Evolutionary conservation across 2,329 filamentous ascomycete genomes (phyloP), one percentile per base, ranked within the genome.

Genomic region (Xylariaceae sp.): DNA sequence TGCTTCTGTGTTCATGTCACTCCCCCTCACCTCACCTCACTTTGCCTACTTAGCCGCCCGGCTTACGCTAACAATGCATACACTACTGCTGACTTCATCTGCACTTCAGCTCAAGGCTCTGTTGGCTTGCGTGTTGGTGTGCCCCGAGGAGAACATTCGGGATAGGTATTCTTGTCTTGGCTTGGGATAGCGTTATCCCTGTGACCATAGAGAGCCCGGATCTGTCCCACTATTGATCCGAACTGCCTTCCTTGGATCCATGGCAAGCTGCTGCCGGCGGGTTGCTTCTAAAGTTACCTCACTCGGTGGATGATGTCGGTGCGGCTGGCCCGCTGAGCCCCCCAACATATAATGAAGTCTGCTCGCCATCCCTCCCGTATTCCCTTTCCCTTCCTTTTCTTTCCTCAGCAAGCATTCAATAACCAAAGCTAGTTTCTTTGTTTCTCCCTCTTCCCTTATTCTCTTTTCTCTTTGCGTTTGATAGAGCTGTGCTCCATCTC

Each of bases 391-490:
- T 34, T 34, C 65, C 74, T 73, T 70, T 73, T 71, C 72, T 74
- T 66, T 84, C 83, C 77, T 78, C 79, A 86, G 84, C 85, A 87
- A 87, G 84, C 76, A 75, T 68, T 76, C 72, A 78, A 78, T 74
- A 67, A 65, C 71, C 68, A 77, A 76, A 78, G 75, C 75, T 74
- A 71, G 74, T 76, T 72, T 72, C 75, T 76, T 73, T 75, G 80
- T 78, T 76, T 68, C 63, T 67, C 69, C 67, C 71, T 67, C 62
- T 61, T 65, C 66, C 65, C 69, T 82, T 73, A 76, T 73, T 76
- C 80, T 77, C 72, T 76, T 81, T 78, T 76, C 68, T 66, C 67
- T 66, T 70, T 69, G 69, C 68, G 64, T 64, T 62, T 70, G 64
- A 61, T 71, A 73, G 79, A 80, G 80, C 80, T 74, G 79, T 79